phyloP scores from a whole-genome alignment of 192 early-diverging fungal genomes.

The Mortierella antarctica region DNA sequence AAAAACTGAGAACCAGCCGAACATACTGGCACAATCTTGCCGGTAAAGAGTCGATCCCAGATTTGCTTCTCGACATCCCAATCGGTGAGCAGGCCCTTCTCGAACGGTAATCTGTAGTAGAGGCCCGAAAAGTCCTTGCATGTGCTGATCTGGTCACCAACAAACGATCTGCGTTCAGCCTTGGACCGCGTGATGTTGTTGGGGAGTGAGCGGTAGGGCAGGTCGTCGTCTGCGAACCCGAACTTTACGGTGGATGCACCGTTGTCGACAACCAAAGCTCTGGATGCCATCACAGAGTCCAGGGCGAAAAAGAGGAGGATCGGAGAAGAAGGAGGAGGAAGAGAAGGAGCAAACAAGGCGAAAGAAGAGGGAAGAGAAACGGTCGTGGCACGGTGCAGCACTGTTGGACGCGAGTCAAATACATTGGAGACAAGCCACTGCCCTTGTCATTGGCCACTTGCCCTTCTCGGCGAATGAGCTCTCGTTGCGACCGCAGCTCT shows the following conservation, averaged over 20 bases:
- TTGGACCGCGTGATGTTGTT: constrained; percentile 72
- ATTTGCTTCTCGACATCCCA: constrained; percentile 84
- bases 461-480: not conserved
- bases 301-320: not conserved
- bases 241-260: constrained; percentile 49
- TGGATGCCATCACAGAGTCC: constrained; percentile 18
- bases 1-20: no score
- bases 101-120: constrained; percentile 80
- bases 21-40: constrained; percentile 70
- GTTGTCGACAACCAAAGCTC: constrained; percentile 52
- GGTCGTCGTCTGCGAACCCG: constrained; percentile 33
- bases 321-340: not conserved
- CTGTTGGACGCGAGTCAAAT: not conserved
- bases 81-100: constrained; percentile 80
- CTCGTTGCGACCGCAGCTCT: not conserved
- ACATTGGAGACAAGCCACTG: no score
- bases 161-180: constrained; percentile 62
- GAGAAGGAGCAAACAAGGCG: not conserved
- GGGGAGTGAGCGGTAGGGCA: constrained; percentile 55
- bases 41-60: constrained; percentile 82
- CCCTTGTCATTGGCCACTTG: not conserved
- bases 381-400: not conserved
- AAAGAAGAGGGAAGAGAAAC: not conserved
- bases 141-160: constrained; percentile 75
- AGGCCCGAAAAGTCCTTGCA: constrained; percentile 78